Conservation (phyloP, 805 yeast genomes). For the Wickerhamiella lipophila region DNA sequence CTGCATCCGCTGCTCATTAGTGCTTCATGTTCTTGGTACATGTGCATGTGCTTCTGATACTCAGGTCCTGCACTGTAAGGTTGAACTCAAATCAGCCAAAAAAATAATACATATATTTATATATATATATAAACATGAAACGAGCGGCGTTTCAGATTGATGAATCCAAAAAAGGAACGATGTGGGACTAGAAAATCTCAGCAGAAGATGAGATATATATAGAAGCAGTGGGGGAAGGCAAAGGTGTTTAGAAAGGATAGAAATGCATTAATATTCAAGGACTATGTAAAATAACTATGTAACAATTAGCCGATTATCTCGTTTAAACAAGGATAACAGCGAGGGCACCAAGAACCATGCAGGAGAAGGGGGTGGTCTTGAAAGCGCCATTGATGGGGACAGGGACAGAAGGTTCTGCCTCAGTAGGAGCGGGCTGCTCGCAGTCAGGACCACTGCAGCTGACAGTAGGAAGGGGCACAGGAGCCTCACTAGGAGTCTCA, state of each 20-base stretch:
- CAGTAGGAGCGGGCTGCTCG: background rate
- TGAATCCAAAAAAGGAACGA: background rate
- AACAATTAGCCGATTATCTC: background rate
- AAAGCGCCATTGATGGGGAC: constrained; percentile 6
- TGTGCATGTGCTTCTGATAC: constrained; percentile 1
- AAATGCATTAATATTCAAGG: constrained; percentile 5
- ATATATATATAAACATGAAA: background rate
- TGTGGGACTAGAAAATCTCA: background rate
- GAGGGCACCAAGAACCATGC: constrained; percentile 1
- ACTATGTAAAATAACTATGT: constrained; percentile 1
- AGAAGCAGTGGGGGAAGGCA: background rate
- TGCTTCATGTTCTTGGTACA: background rate
- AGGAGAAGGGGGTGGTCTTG: constrained; percentile 5
- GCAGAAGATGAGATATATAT: background rate
- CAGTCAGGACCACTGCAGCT: background rate
- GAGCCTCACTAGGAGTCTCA: too few relatives aligned
- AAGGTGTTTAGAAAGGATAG: background rate
- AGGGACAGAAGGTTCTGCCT: background rate
- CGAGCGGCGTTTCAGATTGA: background rate
- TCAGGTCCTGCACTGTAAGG: background rate
- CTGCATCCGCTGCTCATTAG: background rate
- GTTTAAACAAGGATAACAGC: constrained; percentile 1
- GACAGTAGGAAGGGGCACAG: background rate
- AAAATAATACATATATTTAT: background rate
- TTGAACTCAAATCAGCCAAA: background rate